Percentiles rank a stretch among this genome's conserved stretches.
These are phyloP conservation scores for Dendrobium officinale DNA, from an alignment of 106 monocot species.

Conservation along the genomic window DNA sequence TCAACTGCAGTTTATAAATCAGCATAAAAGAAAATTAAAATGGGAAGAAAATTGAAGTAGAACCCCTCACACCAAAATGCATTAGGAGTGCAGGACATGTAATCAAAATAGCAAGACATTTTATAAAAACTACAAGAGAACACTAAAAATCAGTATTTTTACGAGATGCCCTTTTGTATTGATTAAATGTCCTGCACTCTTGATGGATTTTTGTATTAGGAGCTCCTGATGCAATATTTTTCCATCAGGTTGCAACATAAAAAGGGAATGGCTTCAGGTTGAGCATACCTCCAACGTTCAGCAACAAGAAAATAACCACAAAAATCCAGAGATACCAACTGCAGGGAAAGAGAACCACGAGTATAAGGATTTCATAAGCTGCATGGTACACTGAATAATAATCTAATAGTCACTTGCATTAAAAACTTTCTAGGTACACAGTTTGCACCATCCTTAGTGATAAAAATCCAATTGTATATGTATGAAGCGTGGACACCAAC, in stretches of 20 bases:
- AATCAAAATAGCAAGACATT: background rate
- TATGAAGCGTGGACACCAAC: background rate
- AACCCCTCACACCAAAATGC: background rate
- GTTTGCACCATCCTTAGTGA: background rate
- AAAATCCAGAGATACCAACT: constrained; percentile 94
- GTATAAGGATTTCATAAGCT: background rate
- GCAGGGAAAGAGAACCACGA: constrained; percentile 17
- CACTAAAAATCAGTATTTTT: background rate
- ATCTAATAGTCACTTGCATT: background rate
- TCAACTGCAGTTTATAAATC: background rate
- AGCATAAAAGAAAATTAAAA: background rate
- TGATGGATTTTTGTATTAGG: no score
- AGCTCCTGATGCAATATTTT: no score
- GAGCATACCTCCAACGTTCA: constrained; percentile 63
- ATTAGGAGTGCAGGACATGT: background rate
- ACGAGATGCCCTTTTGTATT: background rate
- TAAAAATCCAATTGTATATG: background rate
- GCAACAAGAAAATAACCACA: constrained; percentile 67
- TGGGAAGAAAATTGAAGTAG: background rate
- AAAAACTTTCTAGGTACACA: background rate
- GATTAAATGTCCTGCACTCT: background rate
- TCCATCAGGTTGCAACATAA: no score
- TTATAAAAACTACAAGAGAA: no score
- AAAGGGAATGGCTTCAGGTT: no score
- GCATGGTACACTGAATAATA: background rate